Percentiles rank a stretch among this genome's conserved stretches.
phyloP scores from a whole-genome alignment of 306 rosid genomes.

The Crotalaria pallida region DNA sequence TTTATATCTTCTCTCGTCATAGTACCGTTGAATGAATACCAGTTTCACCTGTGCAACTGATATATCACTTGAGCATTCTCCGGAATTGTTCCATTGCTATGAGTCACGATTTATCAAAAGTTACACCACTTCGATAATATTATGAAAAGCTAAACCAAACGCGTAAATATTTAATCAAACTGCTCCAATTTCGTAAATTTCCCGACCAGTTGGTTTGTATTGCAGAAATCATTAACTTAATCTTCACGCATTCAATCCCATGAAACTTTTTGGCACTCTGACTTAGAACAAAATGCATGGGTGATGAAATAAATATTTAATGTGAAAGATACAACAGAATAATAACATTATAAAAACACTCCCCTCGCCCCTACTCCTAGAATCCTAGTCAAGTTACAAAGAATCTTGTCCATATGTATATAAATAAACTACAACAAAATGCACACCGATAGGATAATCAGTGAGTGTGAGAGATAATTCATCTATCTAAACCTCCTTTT shows the following conservation, averaged over 20 bases:
- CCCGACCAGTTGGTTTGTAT: too few species aligned
- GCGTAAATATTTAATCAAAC: too few species aligned
- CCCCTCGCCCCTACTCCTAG: constrained; percentile 11
- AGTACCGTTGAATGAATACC: background rate
- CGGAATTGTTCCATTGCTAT: too few species aligned
- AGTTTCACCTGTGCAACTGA: background rate
- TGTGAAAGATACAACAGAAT: constrained; percentile 26
- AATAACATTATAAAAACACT: constrained; percentile 12
- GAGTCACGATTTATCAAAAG: too few species aligned
- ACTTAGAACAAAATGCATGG: constrained; percentile 12
- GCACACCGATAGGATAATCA: constrained; percentile 12
- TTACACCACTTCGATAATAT: too few species aligned
- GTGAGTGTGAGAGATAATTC: constrained; percentile 22
- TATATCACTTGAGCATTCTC: background rate
- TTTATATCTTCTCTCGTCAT: background rate
- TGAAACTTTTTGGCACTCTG: background rate
- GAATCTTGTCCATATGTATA: constrained; percentile 26
- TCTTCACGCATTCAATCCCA: background rate
- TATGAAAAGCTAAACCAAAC: too few species aligned
- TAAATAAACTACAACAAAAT: constrained; percentile 24
- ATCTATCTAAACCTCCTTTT: constrained; percentile 86
- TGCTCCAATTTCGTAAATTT: too few species aligned
- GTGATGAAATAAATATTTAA: constrained; percentile 9
- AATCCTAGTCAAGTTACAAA: constrained; percentile 24
- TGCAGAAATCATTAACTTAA: too few species aligned